phyloP scores from a whole-genome alignment of 129 eudicot genomes.

The Erigeron canadensis region DNA sequence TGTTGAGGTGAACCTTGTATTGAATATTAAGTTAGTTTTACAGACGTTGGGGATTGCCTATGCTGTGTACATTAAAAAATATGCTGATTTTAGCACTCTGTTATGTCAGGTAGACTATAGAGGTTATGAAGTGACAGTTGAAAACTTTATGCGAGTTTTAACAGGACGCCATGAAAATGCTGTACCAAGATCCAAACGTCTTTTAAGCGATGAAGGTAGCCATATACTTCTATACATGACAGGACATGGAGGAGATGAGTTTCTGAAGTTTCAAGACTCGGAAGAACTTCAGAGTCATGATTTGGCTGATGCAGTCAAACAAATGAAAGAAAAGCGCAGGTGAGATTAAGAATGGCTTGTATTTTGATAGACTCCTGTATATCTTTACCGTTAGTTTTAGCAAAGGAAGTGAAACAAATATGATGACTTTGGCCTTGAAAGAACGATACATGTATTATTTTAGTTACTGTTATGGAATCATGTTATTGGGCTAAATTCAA shows the following conservation, averaged over 20 bases:
- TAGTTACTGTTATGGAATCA: background rate
- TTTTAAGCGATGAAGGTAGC: conserved; percentile 97
- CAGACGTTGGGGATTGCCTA: background rate
- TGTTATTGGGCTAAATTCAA: background rate
- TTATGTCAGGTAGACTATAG: conserved; percentile 83
- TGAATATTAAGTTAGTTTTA: background rate
- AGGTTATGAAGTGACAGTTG: conserved; percentile 99
- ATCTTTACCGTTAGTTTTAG: background rate
- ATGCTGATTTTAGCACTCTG: conserved; percentile 29
- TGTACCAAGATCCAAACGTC: conserved; percentile 96
- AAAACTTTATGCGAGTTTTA: conserved; percentile 81
- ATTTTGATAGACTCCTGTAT: background rate
- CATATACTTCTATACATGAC: conserved; percentile 94
- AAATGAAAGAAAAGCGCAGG: conserved; percentile 99
- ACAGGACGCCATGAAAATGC: conserved; percentile 97
- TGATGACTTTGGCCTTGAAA: conserved; percentile 3
- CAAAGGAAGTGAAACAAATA: background rate
- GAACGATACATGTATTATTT: background rate
- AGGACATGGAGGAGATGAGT: conserved; percentile 99
- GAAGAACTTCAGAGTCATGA: conserved; percentile 99
- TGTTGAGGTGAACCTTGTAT: conserved; percentile 65
- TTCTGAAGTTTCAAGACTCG: conserved; percentile 87
- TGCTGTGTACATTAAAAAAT: background rate
- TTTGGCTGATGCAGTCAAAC: conserved; percentile 98
- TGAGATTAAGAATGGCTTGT: conserved; percentile 26